A percentile compares a stretch with the other conserved stretches of the same genome.
Conservation (phyloP, 257 asterid genomes). For the Henckelia pumila region DNA sequence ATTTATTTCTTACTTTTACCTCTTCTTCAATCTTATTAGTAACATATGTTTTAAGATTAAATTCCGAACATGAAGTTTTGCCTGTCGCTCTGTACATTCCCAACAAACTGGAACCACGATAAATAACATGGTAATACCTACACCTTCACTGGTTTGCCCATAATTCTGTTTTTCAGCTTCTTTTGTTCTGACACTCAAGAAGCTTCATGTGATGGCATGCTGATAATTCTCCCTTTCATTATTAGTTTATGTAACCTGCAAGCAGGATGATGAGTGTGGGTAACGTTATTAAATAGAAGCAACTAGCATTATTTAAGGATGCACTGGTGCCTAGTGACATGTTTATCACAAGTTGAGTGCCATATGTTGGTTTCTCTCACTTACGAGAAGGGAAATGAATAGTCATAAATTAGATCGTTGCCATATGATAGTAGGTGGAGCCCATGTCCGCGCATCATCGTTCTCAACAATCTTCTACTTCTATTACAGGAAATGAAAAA, state of each 20-base stretch:
- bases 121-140: neutral
- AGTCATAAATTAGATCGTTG: neutral
- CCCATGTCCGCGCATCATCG: neutral
- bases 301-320: neutral
- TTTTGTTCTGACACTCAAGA: neutral
- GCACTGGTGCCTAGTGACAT: neutral
- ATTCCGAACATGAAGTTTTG: neutral
- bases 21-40: constrained; percentile 7
- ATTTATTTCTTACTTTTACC: constrained; percentile 27
- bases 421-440: neutral
- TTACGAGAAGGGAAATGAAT: neutral
- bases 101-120: neutral
- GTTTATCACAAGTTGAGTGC: neutral
- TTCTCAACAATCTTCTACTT: constrained; percentile 27
- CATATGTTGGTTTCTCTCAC: neutral
- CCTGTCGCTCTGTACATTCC: neutral
- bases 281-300: too few relatives aligned
- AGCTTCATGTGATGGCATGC: neutral
- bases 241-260: neutral
- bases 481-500: constrained; percentile 75
- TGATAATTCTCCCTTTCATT: neutral
- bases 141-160: neutral
- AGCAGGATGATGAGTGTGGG: neutral
- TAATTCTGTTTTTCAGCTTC: neutral
- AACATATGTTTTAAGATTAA: neutral